These are phyloP conservation scores for Diaporthe citrichinensis DNA, from an alignment of 2,329 filamentous ascomycete genomes.

Conservation along the genomic window DNA sequence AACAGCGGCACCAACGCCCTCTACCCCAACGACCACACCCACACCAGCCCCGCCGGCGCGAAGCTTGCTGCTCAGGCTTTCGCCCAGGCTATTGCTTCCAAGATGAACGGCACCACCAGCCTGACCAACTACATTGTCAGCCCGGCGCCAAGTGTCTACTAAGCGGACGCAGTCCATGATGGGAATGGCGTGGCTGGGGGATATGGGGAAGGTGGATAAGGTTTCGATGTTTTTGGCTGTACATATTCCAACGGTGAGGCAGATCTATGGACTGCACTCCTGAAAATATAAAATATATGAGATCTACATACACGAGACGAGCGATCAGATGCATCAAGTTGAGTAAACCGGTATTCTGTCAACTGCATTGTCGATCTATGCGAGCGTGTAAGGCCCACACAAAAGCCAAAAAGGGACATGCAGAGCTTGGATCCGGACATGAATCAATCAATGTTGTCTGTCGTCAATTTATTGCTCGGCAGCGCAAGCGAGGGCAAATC, in stretches of 20 bases:
- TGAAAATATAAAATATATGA: constrained; percentile 19
- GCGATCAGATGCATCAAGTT: not conserved
- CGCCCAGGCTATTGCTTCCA: constrained; percentile 60
- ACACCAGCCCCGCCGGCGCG: constrained; percentile 69
- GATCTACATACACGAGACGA: not conserved
- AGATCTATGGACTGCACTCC: not conserved
- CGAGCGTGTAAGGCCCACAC: not conserved
- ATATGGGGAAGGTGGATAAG: not conserved
- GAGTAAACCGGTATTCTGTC: not conserved
- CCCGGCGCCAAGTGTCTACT: constrained; percentile 46
- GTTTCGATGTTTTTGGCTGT: constrained; percentile 13
- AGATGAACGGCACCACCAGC: constrained; percentile 49
- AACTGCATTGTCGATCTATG: not conserved
- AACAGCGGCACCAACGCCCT: constrained; percentile 61
- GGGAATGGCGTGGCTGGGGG: not conserved
- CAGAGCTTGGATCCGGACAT: not conserved
- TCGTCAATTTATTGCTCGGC: constrained; percentile 2
- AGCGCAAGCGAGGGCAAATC: not conserved
- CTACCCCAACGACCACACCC: constrained; percentile 72
- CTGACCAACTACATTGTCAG: constrained; percentile 45
- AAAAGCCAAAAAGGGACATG: not conserved
- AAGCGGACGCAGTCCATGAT: not conserved
- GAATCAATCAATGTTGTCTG: constrained; percentile 2
- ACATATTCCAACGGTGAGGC: constrained; percentile 9
- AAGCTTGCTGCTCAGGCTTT: constrained; percentile 69